Evolutionary conservation across 2,329 filamentous ascomycete genomes (phyloP), one percentile per base, ranked within the genome.

Genomic region (Sphaerulina populicola): DNA sequence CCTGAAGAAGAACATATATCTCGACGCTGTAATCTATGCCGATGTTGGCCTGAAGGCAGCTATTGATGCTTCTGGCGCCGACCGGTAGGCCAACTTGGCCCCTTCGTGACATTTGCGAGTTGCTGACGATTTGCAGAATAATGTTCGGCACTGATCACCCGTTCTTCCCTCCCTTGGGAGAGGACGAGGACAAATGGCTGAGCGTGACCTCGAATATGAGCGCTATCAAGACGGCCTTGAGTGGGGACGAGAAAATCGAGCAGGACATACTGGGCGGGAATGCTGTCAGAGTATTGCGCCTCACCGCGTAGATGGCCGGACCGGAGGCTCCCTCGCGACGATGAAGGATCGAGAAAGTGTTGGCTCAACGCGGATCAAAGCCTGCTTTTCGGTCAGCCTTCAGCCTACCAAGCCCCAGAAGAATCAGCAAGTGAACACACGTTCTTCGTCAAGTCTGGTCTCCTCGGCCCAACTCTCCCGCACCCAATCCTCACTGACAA

Each of bases 11-110:
- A 93, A 95, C 70, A 79, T 95, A 41, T 93, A 89, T 65, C 77
- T 96, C 1, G 89, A 95, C 69, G 88, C 88, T 0, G 89, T 94
- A 11, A 79, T 94, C 6, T 89, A 93, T 67, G 86, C 83, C 0
- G 80, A 85, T 42, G 80, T 87, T 8, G 86, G 85, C 0, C 67
- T 90, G 51, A 81, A 78, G 60, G 84, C 85, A 1, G 86, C 86
- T 0, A 75, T 87, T 2, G 78, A 82, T 18, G 83, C 83, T 0
- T 77, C 70, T 7, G 85, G 85, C 0, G 73, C 74, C 0, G 85
- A 89, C 60, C 69, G 87, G 76, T 77, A 58, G 54, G 71, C 29
- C 14, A n/a, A 2, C 2, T 21, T 33, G 27, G 2, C 23, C 23
- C 23, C 23, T 27, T 18, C 12, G 9, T 38, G 14, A 15, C 12